Percentiles rank a stretch among this genome's conserved stretches.
phyloP scores from a whole-genome alignment of 441 rosid species.

The Eugenia klotzschiana region DNA sequence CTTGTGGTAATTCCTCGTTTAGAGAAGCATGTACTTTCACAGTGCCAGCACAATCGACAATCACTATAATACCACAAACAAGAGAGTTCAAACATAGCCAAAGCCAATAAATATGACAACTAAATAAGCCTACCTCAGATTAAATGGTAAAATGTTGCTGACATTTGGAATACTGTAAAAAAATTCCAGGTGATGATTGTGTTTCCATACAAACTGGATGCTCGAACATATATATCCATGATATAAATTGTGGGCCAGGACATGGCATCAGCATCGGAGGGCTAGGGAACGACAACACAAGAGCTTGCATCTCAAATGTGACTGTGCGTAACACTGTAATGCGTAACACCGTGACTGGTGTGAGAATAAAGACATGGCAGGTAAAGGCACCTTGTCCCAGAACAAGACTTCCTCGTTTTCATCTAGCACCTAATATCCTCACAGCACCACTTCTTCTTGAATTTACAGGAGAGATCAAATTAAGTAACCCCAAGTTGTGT shows the following conservation, averaged over 20 bases:
- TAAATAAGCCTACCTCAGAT: background rate
- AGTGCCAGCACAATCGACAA: background rate
- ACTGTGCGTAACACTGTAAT: background rate
- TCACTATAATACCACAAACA: background rate
- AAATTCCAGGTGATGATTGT: background rate
- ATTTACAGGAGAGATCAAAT: background rate
- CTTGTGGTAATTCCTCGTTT: background rate
- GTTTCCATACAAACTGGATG: background rate
- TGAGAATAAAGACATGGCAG: conserved; percentile 1
- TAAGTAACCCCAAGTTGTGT: background rate
- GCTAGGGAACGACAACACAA: background rate
- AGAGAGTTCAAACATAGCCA: background rate
- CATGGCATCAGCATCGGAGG: background rate
- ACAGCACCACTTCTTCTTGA: background rate
- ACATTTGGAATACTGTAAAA: background rate
- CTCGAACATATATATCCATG: background rate
- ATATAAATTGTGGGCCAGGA: background rate
- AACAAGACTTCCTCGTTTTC: background rate
- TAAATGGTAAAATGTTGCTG: background rate
- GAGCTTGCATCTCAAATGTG: background rate
- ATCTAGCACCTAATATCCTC: background rate
- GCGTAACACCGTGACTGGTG: background rate
- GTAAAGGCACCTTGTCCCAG: background rate
- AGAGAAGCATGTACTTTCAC: background rate
- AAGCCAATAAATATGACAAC: background rate